Evolutionary conservation across 768 basidiomycete genomes (phyloP), one percentile per base, ranked within the genome.

Genomic region (Termitomyces sp.): DNA sequence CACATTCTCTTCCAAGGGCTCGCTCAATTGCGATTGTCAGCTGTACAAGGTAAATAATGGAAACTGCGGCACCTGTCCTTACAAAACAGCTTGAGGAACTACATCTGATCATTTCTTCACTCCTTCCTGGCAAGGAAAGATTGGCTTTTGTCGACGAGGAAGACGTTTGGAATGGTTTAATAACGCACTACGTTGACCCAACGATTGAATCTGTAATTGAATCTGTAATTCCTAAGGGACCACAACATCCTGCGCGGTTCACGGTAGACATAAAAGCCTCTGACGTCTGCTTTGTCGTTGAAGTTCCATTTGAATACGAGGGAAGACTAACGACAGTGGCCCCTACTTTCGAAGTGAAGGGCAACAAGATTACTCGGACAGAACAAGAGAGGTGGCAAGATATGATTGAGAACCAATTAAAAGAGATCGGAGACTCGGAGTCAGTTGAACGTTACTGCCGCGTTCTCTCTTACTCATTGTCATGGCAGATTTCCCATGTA

Each of bases 71-170:
- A 2, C 39, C 49, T 34, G 6, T 27, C 15, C 52, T 39, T 1
- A 24, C 27, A n/a, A 53, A 53, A 45, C 68, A 70, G 30, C 60
- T 79, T 1, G 74, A 83, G 67, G 87, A 91, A 65, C 68, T 89
- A 0, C 77, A 83, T 48, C 72, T 91, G 41, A 79, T 91, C 27
- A 73, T 71, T 56, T 82, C 78, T 39, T 88, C 88, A 0, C 76
- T 91, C 1, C 75, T 91, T 12, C 85, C 86, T 27, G 48, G 48
- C 0, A 80, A 76, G 6, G 89, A 91, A 73, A 33, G 65, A 3
- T 65, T 87, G 46, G 54, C 67, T 0, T 83, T 86, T 54, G 58
- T 75, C 3, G 76, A 79, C 6, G 76, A 80, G 48, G 58, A 69
- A 22, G 65, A 67, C 50, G 54, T 57, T 9, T 63, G 62, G 62